These are phyloP conservation scores for Termitomyces sp. DNA, from an alignment of 768 basidiomycete species.

Conservation along the genomic window DNA sequence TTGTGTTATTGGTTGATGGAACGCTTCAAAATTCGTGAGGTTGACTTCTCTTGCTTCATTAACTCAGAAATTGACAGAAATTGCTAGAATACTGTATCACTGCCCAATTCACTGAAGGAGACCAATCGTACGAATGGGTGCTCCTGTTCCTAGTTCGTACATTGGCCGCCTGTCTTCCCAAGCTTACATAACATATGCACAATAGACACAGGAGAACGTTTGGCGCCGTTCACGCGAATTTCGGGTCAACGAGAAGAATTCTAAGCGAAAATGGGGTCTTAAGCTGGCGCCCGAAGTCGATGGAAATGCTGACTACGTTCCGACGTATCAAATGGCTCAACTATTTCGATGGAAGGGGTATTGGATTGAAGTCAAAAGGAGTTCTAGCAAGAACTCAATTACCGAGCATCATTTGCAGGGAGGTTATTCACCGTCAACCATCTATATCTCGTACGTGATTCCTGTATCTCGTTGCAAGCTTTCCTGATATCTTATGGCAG, in stretches of 20 bases:
- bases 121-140: slow-evolving; percentile 46
- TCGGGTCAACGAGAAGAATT: slow-evolving; percentile 31
- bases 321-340: slow-evolving; percentile 31
- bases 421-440: slow-evolving; percentile 13
- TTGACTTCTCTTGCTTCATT: neutral
- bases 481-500: slow-evolving; percentile 14
- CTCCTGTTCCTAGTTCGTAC: slow-evolving; percentile 33
- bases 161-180: neutral
- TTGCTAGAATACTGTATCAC: slow-evolving; percentile 35
- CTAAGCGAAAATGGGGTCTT: slow-evolving; percentile 32
- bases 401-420: slow-evolving; percentile 8
- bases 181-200: neutral
- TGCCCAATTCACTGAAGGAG: slow-evolving; percentile 39
- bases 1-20: slow-evolving; percentile 32
- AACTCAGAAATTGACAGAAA: neutral
- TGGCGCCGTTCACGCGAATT: slow-evolving; percentile 39
- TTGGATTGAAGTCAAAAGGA: slow-evolving; percentile 31
- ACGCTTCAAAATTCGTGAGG: slow-evolving; percentile 32
- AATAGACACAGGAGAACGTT: slow-evolving; percentile 35
- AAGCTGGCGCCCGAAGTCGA: slow-evolving; percentile 16
- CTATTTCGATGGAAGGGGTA: slow-evolving; percentile 36
- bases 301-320: slow-evolving; percentile 33
- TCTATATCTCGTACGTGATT: slow-evolving; percentile 23
- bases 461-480: neutral
- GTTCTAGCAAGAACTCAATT: slow-evolving; percentile 3